phyloP scores from a whole-genome alignment of 345 rosid species.

The Salix koriyanagi region DNA sequence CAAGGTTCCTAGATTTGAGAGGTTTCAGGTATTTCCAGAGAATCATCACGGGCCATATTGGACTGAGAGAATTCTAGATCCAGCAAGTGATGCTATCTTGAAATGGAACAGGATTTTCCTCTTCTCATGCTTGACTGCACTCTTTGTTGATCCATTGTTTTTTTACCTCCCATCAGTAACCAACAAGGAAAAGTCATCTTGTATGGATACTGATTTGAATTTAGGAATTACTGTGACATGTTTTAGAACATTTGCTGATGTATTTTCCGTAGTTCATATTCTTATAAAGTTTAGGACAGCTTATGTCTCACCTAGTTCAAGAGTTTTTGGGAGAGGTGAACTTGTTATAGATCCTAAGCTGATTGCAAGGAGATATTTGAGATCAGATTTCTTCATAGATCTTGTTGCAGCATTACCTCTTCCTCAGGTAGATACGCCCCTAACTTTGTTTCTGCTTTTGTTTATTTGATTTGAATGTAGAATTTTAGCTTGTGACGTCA shows the following conservation, averaged over 20 bases:
- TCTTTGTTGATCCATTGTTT: slow-evolving; percentile 80
- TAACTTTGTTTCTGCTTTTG: background rate
- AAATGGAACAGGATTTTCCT: slow-evolving; percentile 71
- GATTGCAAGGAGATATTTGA: slow-evolving; percentile 62
- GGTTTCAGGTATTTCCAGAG: slow-evolving; percentile 58
- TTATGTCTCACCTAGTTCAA: slow-evolving; percentile 64
- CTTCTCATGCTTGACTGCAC: slow-evolving; percentile 68
- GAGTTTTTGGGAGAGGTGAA: slow-evolving; percentile 82
- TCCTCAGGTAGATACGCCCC: slow-evolving; percentile 53
- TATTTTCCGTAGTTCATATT: slow-evolving; percentile 57
- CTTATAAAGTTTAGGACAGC: slow-evolving; percentile 72
- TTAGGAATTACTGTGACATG: slow-evolving; percentile 66
- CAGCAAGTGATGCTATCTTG: slow-evolving; percentile 55
- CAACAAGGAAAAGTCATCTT: slow-evolving; percentile 38
- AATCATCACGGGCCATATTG: slow-evolving; percentile 32
- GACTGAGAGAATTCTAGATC: slow-evolving; percentile 57
- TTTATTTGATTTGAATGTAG: background rate
- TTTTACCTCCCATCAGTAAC: slow-evolving; percentile 64
- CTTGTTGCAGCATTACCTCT: slow-evolving; percentile 71
- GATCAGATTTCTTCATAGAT: slow-evolving; percentile 68
- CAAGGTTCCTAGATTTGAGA: slow-evolving; percentile 40
- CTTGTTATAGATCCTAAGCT: slow-evolving; percentile 61
- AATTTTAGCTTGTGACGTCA: background rate
- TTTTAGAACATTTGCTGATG: slow-evolving; percentile 68
- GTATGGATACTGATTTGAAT: slow-evolving; percentile 54